phyloP scores from a whole-genome alignment of 345 rosid species.

The Acer negundo region DNA sequence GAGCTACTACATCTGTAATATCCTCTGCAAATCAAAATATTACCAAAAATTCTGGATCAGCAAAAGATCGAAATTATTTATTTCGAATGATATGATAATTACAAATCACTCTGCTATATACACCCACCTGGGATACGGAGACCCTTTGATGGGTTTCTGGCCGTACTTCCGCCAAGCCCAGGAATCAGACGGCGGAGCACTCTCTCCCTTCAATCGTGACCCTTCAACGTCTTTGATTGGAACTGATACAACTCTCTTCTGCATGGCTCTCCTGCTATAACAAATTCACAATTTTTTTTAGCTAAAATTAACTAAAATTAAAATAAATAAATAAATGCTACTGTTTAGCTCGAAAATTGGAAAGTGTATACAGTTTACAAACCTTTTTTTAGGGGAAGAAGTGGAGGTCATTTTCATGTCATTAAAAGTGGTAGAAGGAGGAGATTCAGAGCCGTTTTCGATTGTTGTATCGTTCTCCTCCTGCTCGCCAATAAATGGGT shows the following conservation, averaged over 20 bases:
- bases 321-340: no score
- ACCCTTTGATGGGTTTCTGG: conserved; percentile 98
- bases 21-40: conserved; percentile 51
- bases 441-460: conserved; percentile 54
- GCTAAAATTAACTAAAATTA: no score
- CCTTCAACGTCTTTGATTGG: conserved; percentile 88
- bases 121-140: conserved; percentile 82
- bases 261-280: conserved; percentile 55
- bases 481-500: conserved; percentile 30
- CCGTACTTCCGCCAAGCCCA: conserved; percentile 99
- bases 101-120: background rate
- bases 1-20: conserved; percentile 96
- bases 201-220: conserved; percentile 69
- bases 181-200: conserved; percentile 85
- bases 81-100: background rate
- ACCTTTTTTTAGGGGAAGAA: conserved; percentile 73
- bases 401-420: conserved; percentile 47
- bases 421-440: conserved; percentile 43
- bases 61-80: no score
- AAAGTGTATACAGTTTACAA: background rate
- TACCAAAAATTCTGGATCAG: background rate
- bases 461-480: conserved; percentile 43
- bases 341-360: no score
- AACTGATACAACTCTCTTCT: conserved; percentile 78
- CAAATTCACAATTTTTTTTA: no score